Conservation (phyloP, 2,329 filamentous ascomycete genomes). For the Pseudogymnoascus destructans region DNA sequence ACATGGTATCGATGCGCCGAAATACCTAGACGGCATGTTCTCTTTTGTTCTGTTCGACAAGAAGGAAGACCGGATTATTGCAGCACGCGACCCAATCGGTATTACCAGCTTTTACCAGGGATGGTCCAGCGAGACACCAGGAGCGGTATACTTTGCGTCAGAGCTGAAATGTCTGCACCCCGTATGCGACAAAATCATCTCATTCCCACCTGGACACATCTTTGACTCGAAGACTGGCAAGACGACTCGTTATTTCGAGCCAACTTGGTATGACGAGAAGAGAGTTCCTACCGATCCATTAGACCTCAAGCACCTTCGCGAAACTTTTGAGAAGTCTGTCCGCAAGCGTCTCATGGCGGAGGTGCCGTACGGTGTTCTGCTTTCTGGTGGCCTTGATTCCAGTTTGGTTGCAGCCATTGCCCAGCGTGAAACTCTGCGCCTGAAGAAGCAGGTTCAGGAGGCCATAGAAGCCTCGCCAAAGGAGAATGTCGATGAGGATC, state of each 20-base stretch:
- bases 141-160: slow-evolving; percentile 86
- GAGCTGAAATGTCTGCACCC: slow-evolving; percentile 88
- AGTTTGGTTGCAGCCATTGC: slow-evolving; percentile 91
- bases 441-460: slow-evolving; percentile 50
- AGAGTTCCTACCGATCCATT: slow-evolving; percentile 68
- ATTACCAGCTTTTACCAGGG: slow-evolving; percentile 97
- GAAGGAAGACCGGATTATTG: slow-evolving; percentile 79
- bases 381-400: slow-evolving; percentile 92
- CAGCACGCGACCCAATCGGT: slow-evolving; percentile 90
- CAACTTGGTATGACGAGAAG: slow-evolving; percentile 78
- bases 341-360: slow-evolving; percentile 97
- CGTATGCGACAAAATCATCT: slow-evolving; percentile 88
- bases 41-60: slow-evolving; percentile 98
- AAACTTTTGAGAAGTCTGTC: slow-evolving; percentile 77
- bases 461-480: slow-evolving; percentile 33
- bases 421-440: slow-evolving; percentile 74
- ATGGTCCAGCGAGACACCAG: slow-evolving; percentile 69
- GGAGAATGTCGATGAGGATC: slow-evolving; percentile 42
- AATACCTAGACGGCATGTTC: slow-evolving; percentile 97
- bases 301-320: slow-evolving; percentile 70
- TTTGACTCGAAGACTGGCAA: slow-evolving; percentile 87
- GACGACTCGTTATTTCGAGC: slow-evolving; percentile 79
- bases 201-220: slow-evolving; percentile 89
- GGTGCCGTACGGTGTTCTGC: slow-evolving; percentile 89
- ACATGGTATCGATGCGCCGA: slow-evolving; percentile 81